Evolutionary conservation across 805 yeast genomes (phyloP).

Genomic region (Ogataea zsoltii): DNA sequence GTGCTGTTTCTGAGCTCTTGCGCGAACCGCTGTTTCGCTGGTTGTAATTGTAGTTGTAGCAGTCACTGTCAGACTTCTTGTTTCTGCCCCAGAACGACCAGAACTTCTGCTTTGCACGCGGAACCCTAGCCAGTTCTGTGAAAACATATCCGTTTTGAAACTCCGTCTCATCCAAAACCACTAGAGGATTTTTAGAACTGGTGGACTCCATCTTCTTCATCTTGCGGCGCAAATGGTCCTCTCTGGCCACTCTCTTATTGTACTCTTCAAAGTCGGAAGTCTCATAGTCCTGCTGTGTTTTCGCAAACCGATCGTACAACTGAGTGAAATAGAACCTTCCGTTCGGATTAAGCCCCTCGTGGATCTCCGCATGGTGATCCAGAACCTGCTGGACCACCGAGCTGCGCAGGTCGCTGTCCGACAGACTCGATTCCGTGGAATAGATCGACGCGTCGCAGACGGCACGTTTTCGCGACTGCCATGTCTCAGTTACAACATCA

Average conservation of each 20-base stretch:
- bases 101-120: background rate
- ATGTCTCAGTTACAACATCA: background rate
- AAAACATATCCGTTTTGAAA: slow-evolving; percentile 19
- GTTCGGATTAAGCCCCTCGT: slow-evolving; percentile 4
- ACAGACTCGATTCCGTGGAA: background rate
- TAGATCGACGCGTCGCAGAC: too few species aligned
- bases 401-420: slow-evolving; percentile 19
- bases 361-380: slow-evolving; percentile 16
- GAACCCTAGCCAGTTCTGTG: slow-evolving; percentile 5
- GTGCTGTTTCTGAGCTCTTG: slow-evolving; percentile 20
- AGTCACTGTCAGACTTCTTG: background rate
- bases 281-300: slow-evolving; percentile 5
- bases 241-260: slow-evolving; percentile 25
- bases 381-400: slow-evolving; percentile 26
- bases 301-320: slow-evolving; percentile 25
- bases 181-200: slow-evolving; percentile 12
- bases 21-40: background rate
- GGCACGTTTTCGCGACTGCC: too few species aligned
- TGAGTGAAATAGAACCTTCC: slow-evolving; percentile 24
- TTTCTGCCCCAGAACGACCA: slow-evolving; percentile 2
- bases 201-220: slow-evolving; percentile 14
- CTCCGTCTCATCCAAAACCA: slow-evolving; percentile 25
- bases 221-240: slow-evolving; percentile 26
- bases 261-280: slow-evolving; percentile 34
- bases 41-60: background rate